Conservation (phyloP, 345 rosid species). For the Sonneratia alba region DNA sequence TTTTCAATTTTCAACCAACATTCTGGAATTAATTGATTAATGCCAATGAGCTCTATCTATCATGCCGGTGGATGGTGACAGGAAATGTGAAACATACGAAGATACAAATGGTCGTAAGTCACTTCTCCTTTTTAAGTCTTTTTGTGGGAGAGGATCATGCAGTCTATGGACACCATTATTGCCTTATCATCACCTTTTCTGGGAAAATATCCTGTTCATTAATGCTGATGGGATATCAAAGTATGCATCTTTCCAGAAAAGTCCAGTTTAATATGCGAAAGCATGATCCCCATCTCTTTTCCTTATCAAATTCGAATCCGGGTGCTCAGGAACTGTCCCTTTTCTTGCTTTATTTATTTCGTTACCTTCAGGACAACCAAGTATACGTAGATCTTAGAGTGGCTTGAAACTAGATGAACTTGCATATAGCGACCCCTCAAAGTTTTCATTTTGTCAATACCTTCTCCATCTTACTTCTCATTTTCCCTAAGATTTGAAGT, state of each 20-base stretch:
- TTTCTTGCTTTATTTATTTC: background rate
- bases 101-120: background rate
- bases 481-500: background rate
- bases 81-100: conserved; percentile 5
- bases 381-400: background rate
- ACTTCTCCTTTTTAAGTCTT: background rate
- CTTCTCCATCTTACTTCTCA: background rate
- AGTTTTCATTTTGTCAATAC: background rate
- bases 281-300: no score
- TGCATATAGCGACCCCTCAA: background rate
- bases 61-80: background rate
- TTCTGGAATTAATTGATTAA: background rate
- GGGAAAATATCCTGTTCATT: background rate
- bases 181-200: conserved; percentile 1
- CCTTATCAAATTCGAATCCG: background rate
- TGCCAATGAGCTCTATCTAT: conserved; percentile 1
- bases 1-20: background rate
- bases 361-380: background rate
- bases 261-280: no score
- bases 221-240: background rate
- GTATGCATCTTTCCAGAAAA: background rate
- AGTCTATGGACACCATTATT: background rate
- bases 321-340: background rate
- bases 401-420: background rate
- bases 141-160: background rate